Evolutionary conservation across 2,329 filamentous ascomycete species (phyloP).

Genomic region (Aspergillus neoniger): DNA sequence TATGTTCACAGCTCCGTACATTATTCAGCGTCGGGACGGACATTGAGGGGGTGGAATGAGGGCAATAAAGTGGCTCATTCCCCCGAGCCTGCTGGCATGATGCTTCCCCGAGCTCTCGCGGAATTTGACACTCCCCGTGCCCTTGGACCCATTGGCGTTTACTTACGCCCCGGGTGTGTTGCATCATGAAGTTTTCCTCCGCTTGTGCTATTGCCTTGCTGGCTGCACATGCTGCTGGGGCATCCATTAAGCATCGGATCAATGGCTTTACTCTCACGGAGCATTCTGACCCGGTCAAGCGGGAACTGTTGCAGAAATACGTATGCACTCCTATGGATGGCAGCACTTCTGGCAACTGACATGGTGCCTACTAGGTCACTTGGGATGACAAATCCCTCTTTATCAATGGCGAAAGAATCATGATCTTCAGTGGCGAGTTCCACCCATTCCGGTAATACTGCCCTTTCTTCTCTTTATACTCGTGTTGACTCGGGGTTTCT

Average conservation of each 20-base stretch:
- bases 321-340: constrained; percentile 40
- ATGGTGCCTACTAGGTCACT: constrained; percentile 51
- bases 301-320: constrained; percentile 57
- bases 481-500: not conserved
- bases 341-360: not conserved
- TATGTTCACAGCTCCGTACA: not conserved
- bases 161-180: not conserved
- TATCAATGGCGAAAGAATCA: constrained; percentile 67
- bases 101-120: not conserved
- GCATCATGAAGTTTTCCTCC: constrained; percentile 43
- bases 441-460: constrained; percentile 62
- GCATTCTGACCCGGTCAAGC: constrained; percentile 42
- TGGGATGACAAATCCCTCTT: constrained; percentile 74
- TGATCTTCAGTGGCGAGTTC: constrained; percentile 73
- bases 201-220: constrained; percentile 39
- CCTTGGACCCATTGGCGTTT: not conserved
- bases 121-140: not conserved
- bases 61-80: constrained; percentile 2
- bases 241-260: constrained; percentile 53
- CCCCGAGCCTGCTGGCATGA: not conserved
- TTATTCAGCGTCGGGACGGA: constrained; percentile 1
- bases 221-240: constrained; percentile 49
- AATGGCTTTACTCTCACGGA: constrained; percentile 51
- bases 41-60: not conserved
- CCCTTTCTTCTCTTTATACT: not conserved